These are phyloP conservation scores for Yarrowia bubula DNA, from an alignment of 805 yeast species.

Conservation along the genomic window DNA sequence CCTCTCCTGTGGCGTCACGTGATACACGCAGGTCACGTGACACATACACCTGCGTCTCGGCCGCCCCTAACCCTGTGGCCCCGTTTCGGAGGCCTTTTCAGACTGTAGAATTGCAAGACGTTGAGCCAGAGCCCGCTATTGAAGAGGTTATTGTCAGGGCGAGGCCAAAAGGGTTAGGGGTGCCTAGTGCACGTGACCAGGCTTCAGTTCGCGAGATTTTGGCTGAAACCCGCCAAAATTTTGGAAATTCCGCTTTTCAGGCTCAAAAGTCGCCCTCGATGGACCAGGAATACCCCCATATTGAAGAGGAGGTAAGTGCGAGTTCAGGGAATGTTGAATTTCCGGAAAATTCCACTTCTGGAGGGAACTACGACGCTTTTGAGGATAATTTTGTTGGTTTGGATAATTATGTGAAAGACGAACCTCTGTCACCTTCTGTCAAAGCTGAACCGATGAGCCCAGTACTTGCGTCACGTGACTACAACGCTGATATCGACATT, in stretches of 20 bases:
- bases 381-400: too few relatives aligned
- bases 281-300: too few relatives aligned
- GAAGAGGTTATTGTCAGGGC: not conserved
- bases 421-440: not conserved
- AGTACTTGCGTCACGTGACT: not conserved
- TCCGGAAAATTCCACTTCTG: too few relatives aligned
- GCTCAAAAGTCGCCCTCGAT: too few relatives aligned
- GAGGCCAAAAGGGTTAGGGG: not conserved
- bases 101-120: not conserved
- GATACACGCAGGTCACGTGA: not conserved
- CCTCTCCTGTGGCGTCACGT: not conserved
- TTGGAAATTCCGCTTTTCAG: too few relatives aligned
- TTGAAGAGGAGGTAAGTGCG: too few relatives aligned
- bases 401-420: not conserved
- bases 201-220: too few relatives aligned
- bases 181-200: too few relatives aligned
- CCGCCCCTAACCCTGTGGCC: conserved; percentile 2
- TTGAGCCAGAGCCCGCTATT: not conserved
- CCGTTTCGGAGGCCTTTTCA: not conserved
- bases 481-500: not conserved
- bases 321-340: too few relatives aligned
- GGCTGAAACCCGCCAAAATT: too few relatives aligned
- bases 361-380: too few relatives aligned
- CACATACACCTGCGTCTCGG: not conserved
- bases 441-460: not conserved